Evolutionary conservation across 2,329 filamentous ascomycete genomes (phyloP).

Genomic region (Xylariales sp.): DNA sequence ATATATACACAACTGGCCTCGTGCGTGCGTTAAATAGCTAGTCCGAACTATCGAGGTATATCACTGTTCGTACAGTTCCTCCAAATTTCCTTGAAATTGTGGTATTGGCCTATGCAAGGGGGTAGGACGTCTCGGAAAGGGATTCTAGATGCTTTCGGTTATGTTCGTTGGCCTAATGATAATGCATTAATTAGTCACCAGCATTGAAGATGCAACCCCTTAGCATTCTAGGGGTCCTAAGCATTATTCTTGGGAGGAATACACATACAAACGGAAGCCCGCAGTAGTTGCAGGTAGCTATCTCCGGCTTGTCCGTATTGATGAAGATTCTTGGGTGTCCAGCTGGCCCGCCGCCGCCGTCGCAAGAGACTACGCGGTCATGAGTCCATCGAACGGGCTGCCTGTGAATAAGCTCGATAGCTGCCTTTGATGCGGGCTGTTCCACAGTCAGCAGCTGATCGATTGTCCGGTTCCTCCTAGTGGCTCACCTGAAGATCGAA

Average conservation of each 20-base stretch:
- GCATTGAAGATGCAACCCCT: constrained; percentile 13
- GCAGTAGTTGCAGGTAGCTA: constrained; percentile 90
- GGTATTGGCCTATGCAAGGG: constrained; percentile 65
- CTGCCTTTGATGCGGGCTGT: constrained; percentile 87
- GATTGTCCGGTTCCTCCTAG: constrained; percentile 20
- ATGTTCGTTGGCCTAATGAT: constrained; percentile 85
- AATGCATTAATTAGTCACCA: constrained; percentile 45
- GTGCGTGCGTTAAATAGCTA: constrained; percentile 28
- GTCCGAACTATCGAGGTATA: constrained; percentile 28
- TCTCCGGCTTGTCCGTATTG: constrained; percentile 97
- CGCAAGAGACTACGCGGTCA: constrained; percentile 83
- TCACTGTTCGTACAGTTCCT: constrained; percentile 24
- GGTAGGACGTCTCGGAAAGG: constrained; percentile 82
- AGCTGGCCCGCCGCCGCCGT: constrained; percentile 89
- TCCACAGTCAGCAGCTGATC: constrained; percentile 46
- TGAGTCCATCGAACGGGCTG: constrained; percentile 94
- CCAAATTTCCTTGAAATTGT: constrained; percentile 5
- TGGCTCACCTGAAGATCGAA: constrained; percentile 85
- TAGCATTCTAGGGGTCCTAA: neutral
- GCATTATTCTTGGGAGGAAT: neutral
- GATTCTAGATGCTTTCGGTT: constrained; percentile 87
- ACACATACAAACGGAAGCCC: constrained; percentile 87
- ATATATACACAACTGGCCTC: constrained; percentile 46
- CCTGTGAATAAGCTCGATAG: constrained; percentile 96
- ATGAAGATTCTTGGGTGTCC: constrained; percentile 97